Evolutionary conservation across 441 rosid genomes (phyloP), one percentile per base, ranked within the genome.

Genomic region (Arabidopsis hybrid): DNA sequence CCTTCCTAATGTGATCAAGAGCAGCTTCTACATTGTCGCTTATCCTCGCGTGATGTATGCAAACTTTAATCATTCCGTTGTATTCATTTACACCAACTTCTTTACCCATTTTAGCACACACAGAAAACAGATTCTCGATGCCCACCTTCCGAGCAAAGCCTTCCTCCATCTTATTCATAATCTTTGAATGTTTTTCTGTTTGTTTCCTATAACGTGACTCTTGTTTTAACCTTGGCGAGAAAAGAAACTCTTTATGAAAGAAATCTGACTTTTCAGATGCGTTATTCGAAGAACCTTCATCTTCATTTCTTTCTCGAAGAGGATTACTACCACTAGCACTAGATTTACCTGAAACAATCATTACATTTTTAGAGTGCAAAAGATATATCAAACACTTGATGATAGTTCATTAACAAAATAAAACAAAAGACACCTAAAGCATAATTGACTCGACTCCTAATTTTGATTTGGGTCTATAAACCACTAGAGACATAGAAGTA

Each of bases 81-180:
- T 81, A 89, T 76, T 90, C 97, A 77, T 83, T 84, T 51, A 79
- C 51, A 17, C 92, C 90, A 18, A 77, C 80, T 72, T 84, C 91
- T 72, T 83, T 83, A 8, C 97, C 96, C 82, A 92, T 60, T 74
- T 71, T 88, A 68, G 73, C 82, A 69, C 88, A 74, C 49, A 89
- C 70, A 18, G 63, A 42, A 73, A 88, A 13, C 13, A 86, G 76
- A 62, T 81, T 64, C n/a, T 78, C 80, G 2, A 85, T 26, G 12
- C 97, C 97, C 32, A 89, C 21, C 81, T 67, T 84, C 61, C 71
- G 34, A 11, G 83, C 87, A 72, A 83, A 84, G 32, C 60, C 62
- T 31, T 70, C 57, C 34, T 80, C 49, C 39, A 85, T 29, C 38
- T 47, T 67, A 45, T 78, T 53, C 76, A 85, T 71, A 46, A 81